phyloP scores from a whole-genome alignment of 805 yeast species.

The Saturnispora gosingensis region DNA sequence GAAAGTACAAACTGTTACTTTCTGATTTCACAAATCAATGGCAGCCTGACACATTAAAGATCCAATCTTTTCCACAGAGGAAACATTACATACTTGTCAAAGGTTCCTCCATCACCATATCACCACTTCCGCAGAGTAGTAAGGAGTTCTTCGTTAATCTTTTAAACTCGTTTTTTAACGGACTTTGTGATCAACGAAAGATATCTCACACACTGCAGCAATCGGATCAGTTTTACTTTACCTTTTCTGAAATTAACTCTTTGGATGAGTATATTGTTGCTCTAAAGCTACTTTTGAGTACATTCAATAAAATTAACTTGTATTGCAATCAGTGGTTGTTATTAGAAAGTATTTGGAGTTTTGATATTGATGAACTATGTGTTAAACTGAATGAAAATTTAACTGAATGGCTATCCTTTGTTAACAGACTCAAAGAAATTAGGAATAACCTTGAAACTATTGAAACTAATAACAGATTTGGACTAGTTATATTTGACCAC shows the following conservation, averaged over 20 bases:
- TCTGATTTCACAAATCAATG: slow-evolving; percentile 3
- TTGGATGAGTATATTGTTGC: background rate
- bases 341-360: slow-evolving; percentile 53
- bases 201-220: slow-evolving; percentile 11
- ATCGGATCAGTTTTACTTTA: background rate
- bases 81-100: slow-evolving; percentile 31
- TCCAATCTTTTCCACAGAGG: background rate
- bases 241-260: background rate
- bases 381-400: slow-evolving; percentile 28
- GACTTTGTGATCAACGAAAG: slow-evolving; percentile 21
- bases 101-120: slow-evolving; percentile 29
- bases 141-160: slow-evolving; percentile 24
- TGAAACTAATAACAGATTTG: slow-evolving; percentile 32
- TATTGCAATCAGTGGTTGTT: slow-evolving; percentile 35
- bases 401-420: slow-evolving; percentile 38
- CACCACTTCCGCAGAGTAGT: slow-evolving; percentile 33
- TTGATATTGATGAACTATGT: slow-evolving; percentile 35
- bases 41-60: slow-evolving; percentile 18
- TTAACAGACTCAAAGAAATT: slow-evolving; percentile 35
- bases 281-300: background rate
- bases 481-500: slow-evolving; percentile 35
- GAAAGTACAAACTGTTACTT: slow-evolving; percentile 20
- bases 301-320: background rate
- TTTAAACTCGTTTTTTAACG: slow-evolving; percentile 19
- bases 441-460: slow-evolving; percentile 43